These are phyloP conservation scores for Farysia itapuensis DNA, from an alignment of 1,284 basidiomycete genomes.

Conservation along the genomic window DNA sequence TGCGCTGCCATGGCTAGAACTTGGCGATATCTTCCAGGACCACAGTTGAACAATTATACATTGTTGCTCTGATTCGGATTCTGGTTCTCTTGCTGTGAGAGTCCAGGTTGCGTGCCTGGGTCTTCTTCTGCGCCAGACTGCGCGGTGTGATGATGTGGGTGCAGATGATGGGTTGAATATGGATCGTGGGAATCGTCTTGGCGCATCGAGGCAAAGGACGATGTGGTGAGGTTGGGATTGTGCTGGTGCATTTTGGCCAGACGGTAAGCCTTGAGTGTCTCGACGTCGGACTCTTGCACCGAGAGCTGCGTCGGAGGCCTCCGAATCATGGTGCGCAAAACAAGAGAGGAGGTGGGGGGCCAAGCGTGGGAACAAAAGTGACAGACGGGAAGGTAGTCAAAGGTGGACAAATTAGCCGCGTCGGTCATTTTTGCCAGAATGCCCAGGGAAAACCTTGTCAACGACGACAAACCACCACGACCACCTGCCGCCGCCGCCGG, in stretches of 20 bases:
- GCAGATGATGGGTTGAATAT: too few relatives aligned
- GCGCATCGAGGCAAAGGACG: slow-evolving; percentile 24
- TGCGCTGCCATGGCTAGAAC: slow-evolving; percentile 9
- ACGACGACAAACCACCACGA: too few relatives aligned
- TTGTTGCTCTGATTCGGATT: slow-evolving; percentile 10
- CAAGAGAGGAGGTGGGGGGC: too few relatives aligned
- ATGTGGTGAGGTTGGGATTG: slow-evolving; percentile 23
- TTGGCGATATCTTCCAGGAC: slow-evolving; percentile 39
- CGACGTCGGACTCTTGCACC: slow-evolving; percentile 34
- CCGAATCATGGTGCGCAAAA: slow-evolving; percentile 27
- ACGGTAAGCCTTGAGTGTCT: slow-evolving; percentile 35
- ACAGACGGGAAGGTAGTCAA: background rate
- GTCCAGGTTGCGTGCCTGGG: slow-evolving; percentile 21
- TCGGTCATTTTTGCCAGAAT: too few relatives aligned
- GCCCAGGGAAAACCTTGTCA: too few relatives aligned
- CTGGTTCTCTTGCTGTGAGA: slow-evolving; percentile 38
- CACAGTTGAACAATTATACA: background rate
- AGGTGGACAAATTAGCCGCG: too few relatives aligned
- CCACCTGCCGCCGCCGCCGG: too few relatives aligned
- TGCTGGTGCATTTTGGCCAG: slow-evolving; percentile 33
- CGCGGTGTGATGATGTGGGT: slow-evolving; percentile 3
- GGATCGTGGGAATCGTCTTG: slow-evolving; percentile 28
- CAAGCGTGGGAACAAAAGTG: too few relatives aligned
- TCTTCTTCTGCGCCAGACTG: slow-evolving; percentile 4
- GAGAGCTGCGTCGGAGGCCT: slow-evolving; percentile 23